Base-by-base conservation (phyloP, 495 filamentous ascomycete species). In the Halenospora varia region DNA sequence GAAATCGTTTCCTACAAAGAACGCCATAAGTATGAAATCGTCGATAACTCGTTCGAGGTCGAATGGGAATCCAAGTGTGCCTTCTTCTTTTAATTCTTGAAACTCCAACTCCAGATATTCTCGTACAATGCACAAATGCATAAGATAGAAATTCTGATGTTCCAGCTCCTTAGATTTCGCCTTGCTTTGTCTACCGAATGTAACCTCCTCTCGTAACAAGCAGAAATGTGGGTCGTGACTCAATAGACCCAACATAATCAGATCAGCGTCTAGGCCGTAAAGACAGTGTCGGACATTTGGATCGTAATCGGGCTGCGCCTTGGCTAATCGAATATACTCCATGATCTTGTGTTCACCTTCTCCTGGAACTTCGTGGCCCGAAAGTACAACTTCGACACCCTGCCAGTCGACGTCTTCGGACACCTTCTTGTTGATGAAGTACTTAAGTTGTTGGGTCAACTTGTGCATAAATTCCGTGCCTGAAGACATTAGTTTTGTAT, bases 271-370 rank as follows among this genome's bases (percentile, higher is more conserved):
- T 25, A 99, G 80, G 4, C 95, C 95, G 67, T 99, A 99, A 41
- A 99, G 77, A 73, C 95, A 99, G 71, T 99, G 95, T 45, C 95
- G 90, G 57, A 94, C 82, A 67, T 99, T 97, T n/a, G 92, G 84
- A 66, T 95, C 84, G 68, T 99, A 99, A 57, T 87, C 82, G 2
- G 89, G 88, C 68, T 99, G 95, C 44, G 92, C 89, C 77, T 97
- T 97, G 26, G 94, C 87, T 67, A 92, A 86, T 56, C 95, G 88
- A 70, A 99, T 99, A 69, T 97, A 97, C 71, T 99, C 95, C 95
- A 97, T 99, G 70, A 99, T 96, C 76, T 99, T 99, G 76, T 98
- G 94, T 73, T 98, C 95, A 53, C 95, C 95, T 72, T 99, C 95
- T 53, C 95, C 95, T 0, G 95, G 95, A n/a, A 96, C 92, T 76